These are phyloP conservation scores for Metarhizium rileyi DNA, from an alignment of 2,329 filamentous ascomycete species.

Conservation along the genomic window DNA sequence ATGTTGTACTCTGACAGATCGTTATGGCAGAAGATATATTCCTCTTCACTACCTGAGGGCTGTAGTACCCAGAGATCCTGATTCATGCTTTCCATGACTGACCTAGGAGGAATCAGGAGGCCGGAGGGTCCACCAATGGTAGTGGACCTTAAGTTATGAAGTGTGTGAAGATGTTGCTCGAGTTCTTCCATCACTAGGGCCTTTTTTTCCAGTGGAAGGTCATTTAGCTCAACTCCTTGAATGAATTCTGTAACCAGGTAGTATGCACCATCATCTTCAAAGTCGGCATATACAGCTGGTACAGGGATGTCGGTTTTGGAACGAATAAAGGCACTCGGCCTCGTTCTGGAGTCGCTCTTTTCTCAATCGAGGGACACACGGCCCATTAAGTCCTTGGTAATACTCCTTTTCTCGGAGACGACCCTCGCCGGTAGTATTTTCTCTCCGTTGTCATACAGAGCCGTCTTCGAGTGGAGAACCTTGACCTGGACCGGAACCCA, in stretches of 20 bases:
- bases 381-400: not conserved
- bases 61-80: constrained; percentile 15
- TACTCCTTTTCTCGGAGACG: not conserved
- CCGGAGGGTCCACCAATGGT: constrained; percentile 20
- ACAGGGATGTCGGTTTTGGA: constrained; percentile 9
- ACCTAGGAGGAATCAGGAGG: constrained; percentile 21
- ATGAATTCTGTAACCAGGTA: constrained; percentile 11
- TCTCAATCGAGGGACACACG: not conserved
- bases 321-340: constrained; percentile 3
- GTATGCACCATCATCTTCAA: constrained; percentile 10
- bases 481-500: not conserved
- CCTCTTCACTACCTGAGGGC: constrained; percentile 5
- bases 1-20: constrained; percentile 15
- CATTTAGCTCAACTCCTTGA: constrained; percentile 9
- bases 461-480: not conserved
- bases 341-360: constrained; percentile 2
- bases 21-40: constrained; percentile 17
- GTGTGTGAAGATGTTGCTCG: constrained; percentile 14
- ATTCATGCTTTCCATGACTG: constrained; percentile 15
- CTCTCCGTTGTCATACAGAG: not conserved
- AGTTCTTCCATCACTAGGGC: constrained; percentile 16
- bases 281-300: constrained; percentile 10
- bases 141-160: constrained; percentile 18
- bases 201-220: constrained; percentile 5
- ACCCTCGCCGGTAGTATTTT: not conserved